Conservation (phyloP, 1,139 yeast species). For the Casaregolazyma lundiana region DNA sequence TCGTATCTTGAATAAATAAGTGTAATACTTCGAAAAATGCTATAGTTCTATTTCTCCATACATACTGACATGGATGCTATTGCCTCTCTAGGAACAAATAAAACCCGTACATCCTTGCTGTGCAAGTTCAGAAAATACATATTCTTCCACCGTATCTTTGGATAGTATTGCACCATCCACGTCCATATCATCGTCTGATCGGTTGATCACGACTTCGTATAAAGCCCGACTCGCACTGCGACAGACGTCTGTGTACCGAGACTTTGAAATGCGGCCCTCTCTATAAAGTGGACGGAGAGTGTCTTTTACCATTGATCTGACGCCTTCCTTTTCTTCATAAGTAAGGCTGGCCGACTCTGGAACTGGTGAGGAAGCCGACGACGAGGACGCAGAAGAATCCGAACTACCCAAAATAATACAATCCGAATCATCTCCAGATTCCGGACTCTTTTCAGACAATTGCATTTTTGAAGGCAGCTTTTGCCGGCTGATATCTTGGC, state of each 20-base stretch:
- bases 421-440: background rate
- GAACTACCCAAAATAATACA: no score
- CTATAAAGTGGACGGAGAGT: conserved; percentile 47
- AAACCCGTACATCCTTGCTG: background rate
- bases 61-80: background rate
- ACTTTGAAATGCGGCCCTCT: conserved; percentile 38
- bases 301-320: conserved; percentile 52
- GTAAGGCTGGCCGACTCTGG: conserved; percentile 28
- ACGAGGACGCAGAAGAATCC: conserved; percentile 7
- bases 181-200: conserved; percentile 7
- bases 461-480: background rate
- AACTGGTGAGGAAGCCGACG: conserved; percentile 11
- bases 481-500: background rate
- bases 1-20: background rate
- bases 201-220: conserved; percentile 32
- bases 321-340: conserved; percentile 43
- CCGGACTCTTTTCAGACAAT: background rate
- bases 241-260: conserved; percentile 44
- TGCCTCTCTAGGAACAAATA: background rate
- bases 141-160: conserved; percentile 13
- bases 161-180: conserved; percentile 7
- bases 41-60: background rate
- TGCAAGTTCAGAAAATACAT: conserved; percentile 17
- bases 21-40: background rate
- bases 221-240: conserved; percentile 40